Base-by-base conservation (phyloP, 129 eudicot genomes). In the Apium graveolens region DNA sequence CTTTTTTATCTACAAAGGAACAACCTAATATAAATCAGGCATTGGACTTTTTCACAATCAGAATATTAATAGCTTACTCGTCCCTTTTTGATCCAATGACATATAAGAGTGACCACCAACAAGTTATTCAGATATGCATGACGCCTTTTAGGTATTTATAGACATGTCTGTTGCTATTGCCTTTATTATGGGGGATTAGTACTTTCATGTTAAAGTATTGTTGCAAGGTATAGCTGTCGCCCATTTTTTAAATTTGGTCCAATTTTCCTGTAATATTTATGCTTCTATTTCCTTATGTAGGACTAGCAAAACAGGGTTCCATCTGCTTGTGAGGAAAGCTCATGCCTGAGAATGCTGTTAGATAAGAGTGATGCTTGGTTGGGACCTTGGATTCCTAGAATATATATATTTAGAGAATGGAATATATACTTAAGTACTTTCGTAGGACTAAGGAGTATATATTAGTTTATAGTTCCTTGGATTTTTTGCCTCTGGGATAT, bases 321-420 rank as follows among this genome's bases (percentile, higher is more conserved):
- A n/a, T n/a, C n/a, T n/a, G n/a, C n/a, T n/a, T n/a, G n/a, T n/a
- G n/a, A n/a, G n/a, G n/a, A n/a, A n/a, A n/a, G n/a, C n/a, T n/a
- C n/a, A n/a, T n/a, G n/a, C n/a, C n/a, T n/a, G n/a, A n/a, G n/a
- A n/a, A n/a, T n/a, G n/a, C n/a, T n/a, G n/a, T n/a, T 95, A 75
- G 94, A 95, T 88, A 95, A 87, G 80, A 83, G 98, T 85, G 98
- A 95, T 88, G 96, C 97, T 71, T 95, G 96, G 94, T 76, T 95
- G 83, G 98, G 98, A 80, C 98, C 98, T 80, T 95, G 97, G 97
- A 84, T 83, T 78, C 98, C 98, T 83, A 97, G 98, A 85, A 95
- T 97, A 97, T 95, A 71, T 77, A n/a, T n/a, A n/a, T n/a, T n/a
- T n/a, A n/a, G n/a, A n/a, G n/a, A n/a, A n/a, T n/a, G n/a, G n/a